Percentiles rank a stretch among this genome's conserved stretches.
Evolutionary conservation across 2,329 filamentous ascomycete species (phyloP).

Genomic region (Dryadomyces quercus-mongolicae): DNA sequence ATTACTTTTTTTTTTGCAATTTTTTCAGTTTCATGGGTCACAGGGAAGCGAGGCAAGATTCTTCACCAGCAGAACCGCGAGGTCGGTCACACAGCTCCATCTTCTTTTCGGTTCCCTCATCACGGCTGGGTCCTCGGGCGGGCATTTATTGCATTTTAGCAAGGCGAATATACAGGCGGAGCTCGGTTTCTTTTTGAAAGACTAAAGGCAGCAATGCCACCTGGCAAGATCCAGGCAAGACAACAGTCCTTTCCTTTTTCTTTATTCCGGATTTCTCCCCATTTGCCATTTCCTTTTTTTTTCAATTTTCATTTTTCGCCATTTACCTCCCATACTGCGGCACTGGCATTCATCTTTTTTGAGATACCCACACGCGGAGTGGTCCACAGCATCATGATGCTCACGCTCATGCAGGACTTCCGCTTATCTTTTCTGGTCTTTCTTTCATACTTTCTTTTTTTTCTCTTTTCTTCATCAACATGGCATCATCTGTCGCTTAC

Average conservation of each 20-base stretch:
- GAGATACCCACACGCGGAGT: constrained; percentile 8
- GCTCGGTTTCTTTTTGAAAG: constrained; percentile 21
- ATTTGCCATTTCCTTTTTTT: constrained; percentile 7
- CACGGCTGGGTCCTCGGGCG: constrained; percentile 42
- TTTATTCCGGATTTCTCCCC: constrained; percentile 12
- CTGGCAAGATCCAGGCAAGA: constrained; percentile 7
- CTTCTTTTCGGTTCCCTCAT: constrained; percentile 26
- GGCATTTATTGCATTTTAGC: constrained; percentile 40
- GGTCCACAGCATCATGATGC: neutral
- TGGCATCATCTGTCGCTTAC: neutral
- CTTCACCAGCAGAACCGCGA: constrained; percentile 29
- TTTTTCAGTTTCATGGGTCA: constrained; percentile 25
- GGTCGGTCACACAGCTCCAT: constrained; percentile 31
- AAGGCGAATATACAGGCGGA: constrained; percentile 38
- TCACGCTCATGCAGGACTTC: neutral
- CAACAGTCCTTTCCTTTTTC: constrained; percentile 1
- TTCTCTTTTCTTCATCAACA: constrained; percentile 18
- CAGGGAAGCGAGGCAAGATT: constrained; percentile 10
- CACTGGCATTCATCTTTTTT: constrained; percentile 5
- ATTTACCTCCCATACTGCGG: constrained; percentile 13
- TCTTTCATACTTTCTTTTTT: constrained; percentile 7
- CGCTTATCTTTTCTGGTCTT: constrained; percentile 12
- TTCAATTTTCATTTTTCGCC: constrained; percentile 18
- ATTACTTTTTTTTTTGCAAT: constrained; percentile 17
- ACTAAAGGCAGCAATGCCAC: constrained; percentile 11